phyloP scores from a whole-genome alignment of 192 early-diverging fungal genomes.

The Mortierella alpina region DNA sequence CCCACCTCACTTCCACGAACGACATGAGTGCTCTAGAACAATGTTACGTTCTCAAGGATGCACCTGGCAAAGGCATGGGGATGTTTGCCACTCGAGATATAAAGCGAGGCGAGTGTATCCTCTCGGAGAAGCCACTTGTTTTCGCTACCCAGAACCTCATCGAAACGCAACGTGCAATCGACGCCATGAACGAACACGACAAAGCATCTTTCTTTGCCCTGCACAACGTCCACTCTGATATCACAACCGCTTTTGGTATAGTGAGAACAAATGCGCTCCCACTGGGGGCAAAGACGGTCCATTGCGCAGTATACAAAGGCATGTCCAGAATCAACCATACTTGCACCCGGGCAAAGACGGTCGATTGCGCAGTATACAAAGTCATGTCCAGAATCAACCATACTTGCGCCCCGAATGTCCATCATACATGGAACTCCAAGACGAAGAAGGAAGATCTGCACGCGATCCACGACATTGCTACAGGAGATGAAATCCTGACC shows the following conservation, averaged over 20 bases:
- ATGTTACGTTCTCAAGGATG: slow-evolving; percentile 16
- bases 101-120: slow-evolving; percentile 15
- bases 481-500: slow-evolving; percentile 24
- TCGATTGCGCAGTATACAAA: slow-evolving; percentile 9
- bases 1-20: neutral
- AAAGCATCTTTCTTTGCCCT: slow-evolving; percentile 15
- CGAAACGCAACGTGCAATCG: neutral
- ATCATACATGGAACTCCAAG: slow-evolving; percentile 19
- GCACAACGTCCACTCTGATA: slow-evolving; percentile 13
- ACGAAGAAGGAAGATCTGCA: slow-evolving; percentile 21
- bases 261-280: slow-evolving; percentile 22
- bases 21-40: neutral
- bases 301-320: slow-evolving; percentile 6
- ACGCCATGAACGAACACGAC: slow-evolving; percentile 7
- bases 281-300: slow-evolving; percentile 8
- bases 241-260: slow-evolving; percentile 15
- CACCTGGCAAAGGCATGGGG: slow-evolving; percentile 19
- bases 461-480: slow-evolving; percentile 16
- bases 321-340: slow-evolving; percentile 33
- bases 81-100: slow-evolving; percentile 29
- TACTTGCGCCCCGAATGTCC: slow-evolving; percentile 15
- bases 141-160: slow-evolving; percentile 7
- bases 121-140: slow-evolving; percentile 17
- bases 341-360: slow-evolving; percentile 2
- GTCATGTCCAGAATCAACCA: slow-evolving; percentile 32